Evolutionary conservation across 495 filamentous ascomycete genomes (phyloP), one percentile per base, ranked within the genome.

Genomic region (Penicillium goetzii): DNA sequence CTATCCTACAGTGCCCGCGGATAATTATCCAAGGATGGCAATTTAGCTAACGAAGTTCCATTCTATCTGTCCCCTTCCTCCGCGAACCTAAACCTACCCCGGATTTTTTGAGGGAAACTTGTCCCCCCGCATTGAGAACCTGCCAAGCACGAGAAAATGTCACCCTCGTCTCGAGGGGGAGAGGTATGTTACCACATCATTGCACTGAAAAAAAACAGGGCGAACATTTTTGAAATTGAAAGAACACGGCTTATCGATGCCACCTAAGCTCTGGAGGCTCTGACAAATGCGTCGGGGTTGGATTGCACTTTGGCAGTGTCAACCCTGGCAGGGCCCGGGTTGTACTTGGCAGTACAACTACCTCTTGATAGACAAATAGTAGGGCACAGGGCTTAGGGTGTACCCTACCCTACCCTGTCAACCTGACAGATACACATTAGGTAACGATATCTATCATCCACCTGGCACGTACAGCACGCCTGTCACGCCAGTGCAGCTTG

Each of bases 121-220:
- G 36, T 40, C 15, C 41, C 70, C 67, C 64, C 67, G 62, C 70
- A 65, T 61, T 43, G 47, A 68, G 66, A 55, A 56, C 54, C 50
- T 63, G 65, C 68, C 65, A 70, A 70, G 68, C 56, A 54, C 30
- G 50, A 57, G 53, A 3, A 58, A 64, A 67, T 68, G 69, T 69
- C 52, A 71, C 69, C 63, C 45, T 58, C 30, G 47, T 28, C 33
- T 23, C 36, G 9, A 47, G 19, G 43, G 19, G 41, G 19, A 41
- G 23, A 26, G 33, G 36, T 7, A 43, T 25, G 54, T 41, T 17
- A 21, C 47, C 8, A 51, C 26, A 51, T 6, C 1, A 51, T 51
- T 12, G 15, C 21, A 49, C 10, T 2, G 0, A 11, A 14, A 26
- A 6, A 23, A 26, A 23, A 45, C 14, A 26, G n/a, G 4, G 40